Conservation (phyloP, 768 basidiomycete genomes). For the Aureoboletus auriporus region DNA sequence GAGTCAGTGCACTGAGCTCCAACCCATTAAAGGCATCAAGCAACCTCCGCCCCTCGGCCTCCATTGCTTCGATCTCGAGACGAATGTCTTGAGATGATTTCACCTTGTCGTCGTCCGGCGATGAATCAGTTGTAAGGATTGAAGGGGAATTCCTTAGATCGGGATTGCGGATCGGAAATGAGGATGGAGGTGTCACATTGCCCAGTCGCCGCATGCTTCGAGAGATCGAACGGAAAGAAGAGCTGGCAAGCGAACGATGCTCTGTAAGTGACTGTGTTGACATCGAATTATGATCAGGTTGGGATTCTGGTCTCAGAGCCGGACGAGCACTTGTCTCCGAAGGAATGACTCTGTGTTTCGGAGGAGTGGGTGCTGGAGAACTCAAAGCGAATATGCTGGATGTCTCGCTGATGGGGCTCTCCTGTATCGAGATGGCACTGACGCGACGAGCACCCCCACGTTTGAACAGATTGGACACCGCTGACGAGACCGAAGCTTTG, state of each 20-base stretch:
- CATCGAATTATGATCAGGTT: conserved; percentile 36
- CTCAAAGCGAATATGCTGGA: conserved; percentile 38
- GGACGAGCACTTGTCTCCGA: conserved; percentile 32
- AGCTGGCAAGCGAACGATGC: conserved; percentile 15
- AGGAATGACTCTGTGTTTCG: conserved; percentile 44
- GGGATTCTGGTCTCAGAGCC: conserved; percentile 30
- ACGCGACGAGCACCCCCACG: conserved; percentile 38
- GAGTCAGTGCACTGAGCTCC: conserved; percentile 63
- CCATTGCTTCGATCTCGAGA: conserved; percentile 62
- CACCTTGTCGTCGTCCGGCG: conserved; percentile 51
- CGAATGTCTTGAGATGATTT: conserved; percentile 62
- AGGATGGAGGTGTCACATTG: conserved; percentile 50
- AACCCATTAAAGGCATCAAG: conserved; percentile 80
- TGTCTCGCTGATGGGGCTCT: conserved; percentile 38
- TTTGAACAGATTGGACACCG: conserved; percentile 48
- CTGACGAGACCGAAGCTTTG: conserved; percentile 48
- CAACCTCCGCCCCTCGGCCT: conserved; percentile 65
- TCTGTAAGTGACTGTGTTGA: conserved; percentile 42
- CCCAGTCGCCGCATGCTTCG: conserved; percentile 44
- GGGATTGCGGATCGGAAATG: conserved; percentile 36
- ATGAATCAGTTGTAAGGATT: conserved; percentile 31
- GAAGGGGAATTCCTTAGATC: conserved; percentile 36
- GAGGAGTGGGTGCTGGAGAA: conserved; percentile 30
- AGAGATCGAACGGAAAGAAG: conserved; percentile 39
- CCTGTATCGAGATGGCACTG: conserved; percentile 38